Evolutionary conservation across 2,329 filamentous ascomycete species (phyloP), one percentile per base, ranked within the genome.

Genomic region (Stagonosporopsis rhizophila): DNA sequence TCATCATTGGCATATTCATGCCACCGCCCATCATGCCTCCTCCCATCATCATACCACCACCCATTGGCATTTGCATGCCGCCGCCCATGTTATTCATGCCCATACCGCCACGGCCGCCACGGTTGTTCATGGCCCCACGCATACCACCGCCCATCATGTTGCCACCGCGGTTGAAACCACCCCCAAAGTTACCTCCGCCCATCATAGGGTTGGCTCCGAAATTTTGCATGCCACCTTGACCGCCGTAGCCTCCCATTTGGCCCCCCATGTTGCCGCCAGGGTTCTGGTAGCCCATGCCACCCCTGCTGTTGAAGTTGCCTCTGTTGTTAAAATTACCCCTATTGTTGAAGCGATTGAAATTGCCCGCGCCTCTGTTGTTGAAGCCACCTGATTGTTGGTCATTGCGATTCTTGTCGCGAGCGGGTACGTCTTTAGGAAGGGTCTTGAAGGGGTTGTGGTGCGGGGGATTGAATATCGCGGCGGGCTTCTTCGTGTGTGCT

Each of bases 381-480:
- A 57, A 60, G 45, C 60, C 64, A 9, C 59, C 71, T 52, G 79
- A 77, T 17, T 79, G 75, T 52, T 80, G 75, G 49, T 86, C 86
- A 57, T 85, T 81, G 68, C 81, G 79, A 39, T 88, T 85, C 71
- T 91, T 88, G 34, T 83, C 88, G 25, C 90, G 86, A 66, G 85
- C 83, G 0, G 91, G 92, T 0, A 89, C 89, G 73, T 96, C 93
- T 79, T 96, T 96, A 17, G 92, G 93, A 4, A 96, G 80, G 0
- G 92, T 97, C 63, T 90, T 89, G 84, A 96, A 98, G 0, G 93
- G 92, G 74, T 98, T 98, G 64, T 85, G 83, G 44, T 86, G 84
- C 0, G 92, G 87, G 61, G 86, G 89, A 49, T 90, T 89, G 79
- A 92, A 97, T 56, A 86, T 85, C 42, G 91, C 86, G 1, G 82